Evolutionary conservation across 2,329 filamentous ascomycete genomes (phyloP), one percentile per base, ranked within the genome.

Genomic region (Penicillium sclerotigenum): DNA sequence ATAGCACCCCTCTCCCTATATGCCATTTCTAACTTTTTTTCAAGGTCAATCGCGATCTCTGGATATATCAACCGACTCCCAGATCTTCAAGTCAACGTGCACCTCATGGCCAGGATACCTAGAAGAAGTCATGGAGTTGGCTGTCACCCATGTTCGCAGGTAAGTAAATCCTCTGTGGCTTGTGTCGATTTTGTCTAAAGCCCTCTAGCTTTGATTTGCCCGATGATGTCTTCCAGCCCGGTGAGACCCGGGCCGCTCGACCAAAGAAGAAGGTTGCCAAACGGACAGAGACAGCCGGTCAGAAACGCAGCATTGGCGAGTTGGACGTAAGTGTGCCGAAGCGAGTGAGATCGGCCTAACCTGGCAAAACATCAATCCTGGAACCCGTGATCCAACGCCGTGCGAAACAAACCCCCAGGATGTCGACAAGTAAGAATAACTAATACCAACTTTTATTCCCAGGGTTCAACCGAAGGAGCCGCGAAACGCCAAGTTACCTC

Each of bases 101-200:
- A 87, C 80, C 36, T 81, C 81, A 37, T 94, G 90, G 85, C 80
- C 87, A 43, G 86, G 87, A 55, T 96, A 89, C 73, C 81, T 93
- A 61, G 77, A 83, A 13, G 84, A 89, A n/a, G 76, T 90, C 49
- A 90, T 91, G 69, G 90, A 87, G 40, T 78, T 99, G 49, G 86
- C 87, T 52, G 86, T 97, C 50, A 87, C 91, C 58, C 88, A 96
- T 69, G 87, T 91, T 47, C 87, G 90, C 74, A 95, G 88, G 92
- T 96, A 81, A 77, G 87, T 77, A n/a, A n/a, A n/a, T 14, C 22
- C 28, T 28, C 26, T 38, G 11, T 6, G 42, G 24, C 9, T n/a
- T 28, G 26, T 22, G 28, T 49, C 38, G 50, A 33, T 54, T 56
- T 56, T 67, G 58, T 65, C 63, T 56, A 41, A 64, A 34, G 9